Evolutionary conservation across 192 early-diverging fungal species (phyloP).

Genomic region (Linnemannia zychae): DNA sequence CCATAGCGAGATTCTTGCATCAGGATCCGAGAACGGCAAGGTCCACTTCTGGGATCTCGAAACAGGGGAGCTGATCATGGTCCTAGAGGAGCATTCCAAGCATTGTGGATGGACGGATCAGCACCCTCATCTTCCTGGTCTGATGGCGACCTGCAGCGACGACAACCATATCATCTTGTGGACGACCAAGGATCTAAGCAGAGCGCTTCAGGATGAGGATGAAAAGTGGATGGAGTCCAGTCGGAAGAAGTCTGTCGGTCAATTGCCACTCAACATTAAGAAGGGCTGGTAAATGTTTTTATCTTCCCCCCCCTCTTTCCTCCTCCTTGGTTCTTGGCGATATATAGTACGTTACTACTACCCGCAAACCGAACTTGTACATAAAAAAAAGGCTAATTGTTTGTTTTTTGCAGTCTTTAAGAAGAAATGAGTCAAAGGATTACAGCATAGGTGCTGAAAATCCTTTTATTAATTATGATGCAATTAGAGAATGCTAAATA

Average conservation of each 20-base stretch:
- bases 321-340: background rate
- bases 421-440: too few species aligned
- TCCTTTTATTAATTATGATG: background rate
- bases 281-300: conserved; percentile 36
- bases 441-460: background rate
- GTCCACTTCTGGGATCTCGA: conserved; percentile 49
- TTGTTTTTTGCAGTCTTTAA: too few species aligned
- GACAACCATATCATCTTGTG: conserved; percentile 52
- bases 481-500: background rate
- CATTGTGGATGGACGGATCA: conserved; percentile 29
- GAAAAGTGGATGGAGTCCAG: conserved; percentile 42
- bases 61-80: conserved; percentile 33
- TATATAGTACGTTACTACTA: too few species aligned
- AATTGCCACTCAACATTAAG: conserved; percentile 34
- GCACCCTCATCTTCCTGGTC: conserved; percentile 16
- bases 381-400: too few species aligned
- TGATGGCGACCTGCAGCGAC: conserved; percentile 47
- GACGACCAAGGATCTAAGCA: conserved; percentile 42
- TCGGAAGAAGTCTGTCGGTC: background rate
- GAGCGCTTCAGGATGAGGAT: conserved; percentile 43
- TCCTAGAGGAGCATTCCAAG: conserved; percentile 41
- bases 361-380: too few species aligned
- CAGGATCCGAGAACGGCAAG: conserved; percentile 48
- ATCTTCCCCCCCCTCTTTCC: background rate
- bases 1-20: conserved; percentile 20